Base-by-base conservation (phyloP, 305 asterid genomes). In the Rubia balearica region DNA sequence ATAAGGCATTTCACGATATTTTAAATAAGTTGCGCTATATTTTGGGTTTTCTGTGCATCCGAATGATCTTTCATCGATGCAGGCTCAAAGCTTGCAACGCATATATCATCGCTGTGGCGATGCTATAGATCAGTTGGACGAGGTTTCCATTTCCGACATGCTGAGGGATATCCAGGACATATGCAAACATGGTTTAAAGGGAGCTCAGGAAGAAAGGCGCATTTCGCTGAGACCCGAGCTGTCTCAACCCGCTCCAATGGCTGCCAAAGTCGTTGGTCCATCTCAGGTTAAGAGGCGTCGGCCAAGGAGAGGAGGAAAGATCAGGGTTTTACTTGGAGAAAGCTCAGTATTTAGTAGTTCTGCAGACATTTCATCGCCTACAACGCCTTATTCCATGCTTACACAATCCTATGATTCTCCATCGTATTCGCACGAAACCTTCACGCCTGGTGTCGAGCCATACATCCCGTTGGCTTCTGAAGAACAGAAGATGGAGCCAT, bases 131-230 rank as follows among this genome's bases (percentile, higher is more conserved):
- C 73, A 76, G 41, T 70, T 17, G 5, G 73, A 57, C 56, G 96
- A 80, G 77, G 71, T 79, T 43, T 71, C 83, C 19, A 82, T 80
- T 40, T 80, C 86, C 72, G 89, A 85, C 76, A 82, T 76, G 65
- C 88, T 89, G 68, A 74, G 86, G 73, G 96, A 89, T 81, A 89
- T 89, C 73, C 90, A 81, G 74, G 96, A 87, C 61, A 83, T 87
- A 70, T 89, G 94, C 78, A 81, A 82, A 46, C 80, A 83, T 76
- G 85, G 94, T 65, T 64, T 89, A 67, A 81, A 86, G 68, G 82
- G 87, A 59, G 88, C 94, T 75, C 89, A 81, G 27, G 94, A 89
- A 82, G 86, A 80, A 76, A 85, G 86, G 71, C 91, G 87, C 33
- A 86, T 89, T 55, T 36, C 78, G 40, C 49, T 78, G 30, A 81